Evolutionary conservation across 441 rosid species (phyloP).

Genomic region (Arabidopsis lyrata): DNA sequence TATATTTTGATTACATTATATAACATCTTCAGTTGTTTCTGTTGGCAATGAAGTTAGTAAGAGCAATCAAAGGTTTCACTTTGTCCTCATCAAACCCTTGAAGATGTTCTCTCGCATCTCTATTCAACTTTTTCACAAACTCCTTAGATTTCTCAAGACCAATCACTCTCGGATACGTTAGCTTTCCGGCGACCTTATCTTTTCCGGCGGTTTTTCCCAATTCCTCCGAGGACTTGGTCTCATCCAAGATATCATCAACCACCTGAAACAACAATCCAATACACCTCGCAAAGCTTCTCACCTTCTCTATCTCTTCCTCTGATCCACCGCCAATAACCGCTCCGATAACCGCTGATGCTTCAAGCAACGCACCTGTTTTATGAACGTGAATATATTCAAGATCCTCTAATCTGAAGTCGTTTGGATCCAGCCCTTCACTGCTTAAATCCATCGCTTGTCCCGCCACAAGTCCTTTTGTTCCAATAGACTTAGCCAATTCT

Average conservation of each 20-base stretch:
- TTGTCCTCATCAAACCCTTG: conserved; percentile 65
- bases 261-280: conserved; percentile 85
- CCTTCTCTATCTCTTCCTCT: conserved; percentile 68
- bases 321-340: conserved; percentile 82
- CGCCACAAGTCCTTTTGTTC: conserved; percentile 78
- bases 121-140: conserved; percentile 67
- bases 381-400: conserved; percentile 82
- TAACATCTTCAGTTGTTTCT: conserved; percentile 59
- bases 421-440: conserved; percentile 59
- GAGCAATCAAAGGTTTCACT: conserved; percentile 76
- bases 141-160: conserved; percentile 81
- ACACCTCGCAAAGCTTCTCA: conserved; percentile 72
- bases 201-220: conserved; percentile 92
- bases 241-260: conserved; percentile 86
- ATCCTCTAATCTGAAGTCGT: conserved; percentile 55
- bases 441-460: conserved; percentile 82
- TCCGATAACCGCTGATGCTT: conserved; percentile 78
- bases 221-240: conserved; percentile 75
- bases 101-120: conserved; percentile 64
- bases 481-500: conserved; percentile 70
- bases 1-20: background rate
- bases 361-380: conserved; percentile 82
- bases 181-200: conserved; percentile 69
- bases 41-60: conserved; percentile 76
- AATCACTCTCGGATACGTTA: conserved; percentile 79